Base-by-base conservation (phyloP, 148 eudicot genomes). In the Rhododendron griersonianum region DNA sequence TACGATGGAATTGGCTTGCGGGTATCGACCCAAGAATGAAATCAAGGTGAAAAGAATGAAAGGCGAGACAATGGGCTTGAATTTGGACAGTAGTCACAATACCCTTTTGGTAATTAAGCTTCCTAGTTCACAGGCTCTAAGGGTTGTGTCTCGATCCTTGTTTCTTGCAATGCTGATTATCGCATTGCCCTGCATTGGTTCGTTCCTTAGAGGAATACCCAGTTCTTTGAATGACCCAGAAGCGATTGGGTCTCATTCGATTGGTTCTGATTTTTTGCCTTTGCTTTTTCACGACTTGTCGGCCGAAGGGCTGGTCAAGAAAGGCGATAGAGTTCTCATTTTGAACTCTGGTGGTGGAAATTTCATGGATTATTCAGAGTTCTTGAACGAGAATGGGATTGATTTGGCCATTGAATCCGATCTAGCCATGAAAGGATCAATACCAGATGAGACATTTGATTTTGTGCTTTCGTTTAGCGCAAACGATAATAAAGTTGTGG, bases 111-210 rank as follows among this genome's bases (percentile, higher is more conserved):
- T 92, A 14, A 83, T 90, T 41, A 88, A 85, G 85, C 83, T 92
- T 21, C 92, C 92, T 0, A 87, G 65, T 82, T 30, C 88, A 16
- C 75, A 85, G 69, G 86, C 82, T 55, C 80, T 92, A 82, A 81
- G 91, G 30, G 82, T 89, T 7, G n/a, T 90, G 35, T 90, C 91
- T 30, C 85, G 91, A 47, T 92, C 92, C 45, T 80, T 92, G 51
- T 87, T 89, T 78, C 59, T 92, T 41, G 89, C 89, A 18, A 81
- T 90, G 78, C 33, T 88, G 47, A 80, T 92, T 5, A 53, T 89
- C 30, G 51, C 89, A 85, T 87, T 92, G 88, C 92, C 92, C 45
- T 88, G 83, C 11, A 82, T 92, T 80, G 83, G 85, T 11, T 88
- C 91, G 5, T 11, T 83, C 19, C 19, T 86, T 7, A 79, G 86